Percentiles rank a stretch among this genome's conserved stretches.
phyloP scores from a whole-genome alignment of 805 yeast species.

The Metschnikowia chrysomelidarum region DNA sequence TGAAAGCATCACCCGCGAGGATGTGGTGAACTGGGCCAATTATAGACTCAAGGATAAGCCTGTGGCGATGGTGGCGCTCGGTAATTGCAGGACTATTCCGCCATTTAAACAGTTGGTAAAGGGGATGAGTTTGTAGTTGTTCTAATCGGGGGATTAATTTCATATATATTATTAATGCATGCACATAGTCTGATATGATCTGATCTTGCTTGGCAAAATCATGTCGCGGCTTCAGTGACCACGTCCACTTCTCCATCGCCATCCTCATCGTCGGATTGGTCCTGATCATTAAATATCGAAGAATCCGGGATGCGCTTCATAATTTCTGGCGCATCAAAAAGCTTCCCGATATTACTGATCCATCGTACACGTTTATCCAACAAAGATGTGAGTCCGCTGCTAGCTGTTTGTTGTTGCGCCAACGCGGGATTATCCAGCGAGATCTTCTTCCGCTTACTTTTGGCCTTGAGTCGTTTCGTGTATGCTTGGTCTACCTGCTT shows the following conservation, averaged over 20 bases:
- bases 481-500: conserved; percentile 97
- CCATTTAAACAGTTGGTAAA: conserved; percentile 54
- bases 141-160: too few species aligned
- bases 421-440: conserved; percentile 23
- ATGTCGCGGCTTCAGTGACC: conserved; percentile 17
- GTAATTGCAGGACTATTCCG: conserved; percentile 73
- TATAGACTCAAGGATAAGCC: conserved; percentile 75
- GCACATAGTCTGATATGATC: too few species aligned
- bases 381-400: conserved; percentile 72
- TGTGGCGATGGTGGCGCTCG: conserved; percentile 87
- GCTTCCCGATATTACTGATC: conserved; percentile 86
- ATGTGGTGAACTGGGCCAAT: conserved; percentile 86
- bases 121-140: conserved; percentile 31
- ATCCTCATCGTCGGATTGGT: conserved; percentile 32
- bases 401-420: conserved; percentile 66
- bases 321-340: conserved; percentile 62
- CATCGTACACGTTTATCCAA: conserved; percentile 85
- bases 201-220: too few species aligned
- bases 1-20: conserved; percentile 72
- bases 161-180: not conserved
- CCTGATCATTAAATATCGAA: conserved; percentile 48
- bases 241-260: conserved; percentile 31
- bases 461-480: conserved; percentile 72
- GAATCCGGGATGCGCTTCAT: conserved; percentile 76
- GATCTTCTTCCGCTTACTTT: conserved; percentile 60